Base-by-base conservation (phyloP, 2,329 filamentous ascomycete genomes). In the Fusarium sororula region DNA sequence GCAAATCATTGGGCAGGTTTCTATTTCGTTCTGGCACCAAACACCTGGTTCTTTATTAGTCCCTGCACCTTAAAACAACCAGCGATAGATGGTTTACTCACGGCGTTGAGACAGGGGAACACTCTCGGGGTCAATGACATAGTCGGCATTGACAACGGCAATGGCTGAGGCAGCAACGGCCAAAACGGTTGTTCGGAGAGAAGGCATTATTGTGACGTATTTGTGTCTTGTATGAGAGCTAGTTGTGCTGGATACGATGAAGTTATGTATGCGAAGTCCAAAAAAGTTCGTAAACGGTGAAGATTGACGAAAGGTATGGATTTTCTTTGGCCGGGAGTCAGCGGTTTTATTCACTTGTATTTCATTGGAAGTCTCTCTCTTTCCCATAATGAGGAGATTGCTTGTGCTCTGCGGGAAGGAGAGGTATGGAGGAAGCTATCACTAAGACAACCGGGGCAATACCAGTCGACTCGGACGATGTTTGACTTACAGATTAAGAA, bases 1-100 rank as follows among this genome's bases (percentile, higher is more conserved):
- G 87, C 93, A 95, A 82, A 95, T 93, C 74, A 91, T 82, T 18
- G 92, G 93, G 83, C 93, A 95, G 60, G 89, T 87, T 76, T 86
- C 85, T 74, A 79, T 84, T 83, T 95, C 90, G 74, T 87, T 85
- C 32, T 81, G 68, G 82, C 93, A 96, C 93, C 93, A 96, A 17
- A 80, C 78, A 67, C 86, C 89, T 91, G 66, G 18, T 18, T 12
- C 7, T 47, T 55, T 61, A 57, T 82, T 67, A 81, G 78, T 28
- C 24, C 62, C 53, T 54, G 32, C 7, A n/a, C 10, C 4, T 30
- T 18, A n/a, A 15, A 18, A 26, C 24, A 8, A 7, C 44, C 11
- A 24, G 30, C 24, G 28, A 39, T 17, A 44, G n/a, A 42, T 38
- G 15, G 15, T 32, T 17, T 63, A 65, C 90, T 65, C 84, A 91